Evolutionary conservation across 31 red algal genomes (phyloP), one percentile per base, ranked within the genome.

Genomic region (Pterothamnion heteromorphum): DNA sequence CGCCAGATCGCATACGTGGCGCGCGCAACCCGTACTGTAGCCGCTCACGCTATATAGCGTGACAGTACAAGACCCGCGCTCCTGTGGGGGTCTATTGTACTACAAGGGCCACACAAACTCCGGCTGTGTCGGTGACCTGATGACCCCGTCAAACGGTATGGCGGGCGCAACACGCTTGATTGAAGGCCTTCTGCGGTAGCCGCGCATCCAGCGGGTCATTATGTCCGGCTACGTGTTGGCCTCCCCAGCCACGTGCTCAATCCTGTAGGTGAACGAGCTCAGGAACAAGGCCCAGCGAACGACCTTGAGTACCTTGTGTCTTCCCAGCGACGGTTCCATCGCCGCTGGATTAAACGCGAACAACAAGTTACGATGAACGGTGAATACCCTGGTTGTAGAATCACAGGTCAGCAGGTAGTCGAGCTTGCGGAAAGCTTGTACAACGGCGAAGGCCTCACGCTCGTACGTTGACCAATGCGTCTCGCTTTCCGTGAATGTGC

Each of bases 351-450:
- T 41, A 36, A 86, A 86, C 83, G 2, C 36, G 2, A 86, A 86
- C 27, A 86, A 34, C 3, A 44, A 44, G 36, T 86, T 86, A 36
- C 83, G 2, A 38, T 41, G 83, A 38, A 39, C 14, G 3, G 28
- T 92, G 30, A 1, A 82, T 92, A 92, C 91, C 0, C n/a, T 24
- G 20, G 82, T 92, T 1, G 84, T 3, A 44, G n/a, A 2, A n/a
- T 92, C 91, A 27, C 81, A 92, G 21, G 80, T 44, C 3, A 92
- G 43, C 4, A 88, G 36, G 84, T 86, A 92, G 81, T 87, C 81
- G 1, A 92, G 1, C 44, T 92, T 92, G 26, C 44, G 35, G 18
- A 87, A 92, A 35, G 91, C 91, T 92, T 92, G 91, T 1, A 87
- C 1, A 3, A 92, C 91, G 4, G 91, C 91, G 31, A 4, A 92